phyloP scores from a whole-genome alignment of 1,284 basidiomycete genomes.

The Schizophyllum amplum region DNA sequence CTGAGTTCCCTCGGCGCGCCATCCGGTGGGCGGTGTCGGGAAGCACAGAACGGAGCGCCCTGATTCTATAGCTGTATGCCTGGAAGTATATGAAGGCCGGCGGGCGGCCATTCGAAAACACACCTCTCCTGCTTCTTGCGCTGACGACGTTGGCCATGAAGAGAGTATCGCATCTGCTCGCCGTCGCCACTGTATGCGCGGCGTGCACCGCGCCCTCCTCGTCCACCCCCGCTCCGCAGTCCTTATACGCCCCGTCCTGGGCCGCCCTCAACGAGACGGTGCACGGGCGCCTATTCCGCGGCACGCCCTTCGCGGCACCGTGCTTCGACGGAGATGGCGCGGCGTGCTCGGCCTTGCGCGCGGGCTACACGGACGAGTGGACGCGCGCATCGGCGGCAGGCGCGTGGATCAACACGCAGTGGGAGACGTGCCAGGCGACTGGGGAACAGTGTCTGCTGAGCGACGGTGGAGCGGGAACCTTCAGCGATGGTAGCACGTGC shows the following conservation, averaged over 20 bases:
- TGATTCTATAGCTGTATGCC: not conserved
- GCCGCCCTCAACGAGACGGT: slow-evolving; percentile 7
- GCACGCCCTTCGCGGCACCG: slow-evolving; percentile 11
- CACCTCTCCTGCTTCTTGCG: too few species aligned
- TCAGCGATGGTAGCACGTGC: slow-evolving; percentile 14
- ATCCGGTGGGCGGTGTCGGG: not conserved
- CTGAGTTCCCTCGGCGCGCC: too few species aligned
- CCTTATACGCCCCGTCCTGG: too few species aligned
- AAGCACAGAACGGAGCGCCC: not conserved
- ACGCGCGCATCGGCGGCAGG: slow-evolving; percentile 4
- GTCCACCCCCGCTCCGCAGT: not conserved
- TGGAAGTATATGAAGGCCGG: not conserved
- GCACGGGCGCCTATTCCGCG: slow-evolving; percentile 8
- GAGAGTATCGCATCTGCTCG: too few species aligned
- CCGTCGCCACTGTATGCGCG: not conserved
- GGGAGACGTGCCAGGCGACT: slow-evolving; percentile 22
- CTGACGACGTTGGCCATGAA: too few species aligned
- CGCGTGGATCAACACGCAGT: slow-evolving; percentile 17
- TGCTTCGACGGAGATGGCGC: slow-evolving; percentile 10
- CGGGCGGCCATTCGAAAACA: not conserved
- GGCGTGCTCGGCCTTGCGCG: slow-evolving; percentile 2
- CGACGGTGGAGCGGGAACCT: slow-evolving; percentile 14
- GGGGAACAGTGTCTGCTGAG: slow-evolving; percentile 21
- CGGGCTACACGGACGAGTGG: slow-evolving; percentile 2
- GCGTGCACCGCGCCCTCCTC: not conserved